These are phyloP conservation scores for Heterobasidion annosum DNA, from an alignment of 1,284 basidiomycete genomes.

Conservation along the genomic window DNA sequence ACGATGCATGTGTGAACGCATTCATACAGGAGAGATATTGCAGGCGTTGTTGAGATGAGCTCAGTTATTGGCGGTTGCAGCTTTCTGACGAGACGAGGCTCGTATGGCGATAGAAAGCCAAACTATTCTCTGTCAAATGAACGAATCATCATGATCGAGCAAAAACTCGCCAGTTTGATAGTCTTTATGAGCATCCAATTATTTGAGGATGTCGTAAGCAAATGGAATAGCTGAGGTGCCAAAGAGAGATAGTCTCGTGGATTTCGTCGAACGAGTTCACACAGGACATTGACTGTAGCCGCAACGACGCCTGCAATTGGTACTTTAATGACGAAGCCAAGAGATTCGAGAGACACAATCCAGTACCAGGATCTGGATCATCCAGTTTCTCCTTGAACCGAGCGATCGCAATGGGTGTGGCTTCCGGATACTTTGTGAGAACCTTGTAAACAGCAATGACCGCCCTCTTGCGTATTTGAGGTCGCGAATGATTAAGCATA, in stretches of 20 bases:
- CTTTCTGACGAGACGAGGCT: constrained; percentile 91
- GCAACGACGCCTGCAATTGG: constrained; percentile 70
- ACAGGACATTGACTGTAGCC: constrained; percentile 90
- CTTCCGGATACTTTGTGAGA: constrained; percentile 74
- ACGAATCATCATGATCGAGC: constrained; percentile 5
- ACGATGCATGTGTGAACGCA: constrained; percentile 98
- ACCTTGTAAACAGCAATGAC: constrained; percentile 77
- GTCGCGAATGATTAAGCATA: constrained; percentile 86
- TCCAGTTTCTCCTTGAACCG: constrained; percentile 79
- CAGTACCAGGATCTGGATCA: constrained; percentile 74
- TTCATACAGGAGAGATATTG: constrained; percentile 94
- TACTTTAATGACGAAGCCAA: not conserved
- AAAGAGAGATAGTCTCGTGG: constrained; percentile 76
- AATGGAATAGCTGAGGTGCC: constrained; percentile 89
- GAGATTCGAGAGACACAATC: not conserved
- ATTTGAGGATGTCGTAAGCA: constrained; percentile 92
- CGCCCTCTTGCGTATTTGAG: constrained; percentile 85
- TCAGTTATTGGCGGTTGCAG: constrained; percentile 90
- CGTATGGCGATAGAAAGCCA: constrained; percentile 83
- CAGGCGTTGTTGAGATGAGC: constrained; percentile 91
- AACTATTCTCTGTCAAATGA: constrained; percentile 45
- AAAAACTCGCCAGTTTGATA: constrained; percentile 75
- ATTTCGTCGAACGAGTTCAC: constrained; percentile 80
- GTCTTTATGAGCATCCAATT: constrained; percentile 99
- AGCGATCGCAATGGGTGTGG: constrained; percentile 53